Evolutionary conservation across 2,329 filamentous ascomycete genomes (phyloP).

Genomic region (Trichoderma atroviride): DNA sequence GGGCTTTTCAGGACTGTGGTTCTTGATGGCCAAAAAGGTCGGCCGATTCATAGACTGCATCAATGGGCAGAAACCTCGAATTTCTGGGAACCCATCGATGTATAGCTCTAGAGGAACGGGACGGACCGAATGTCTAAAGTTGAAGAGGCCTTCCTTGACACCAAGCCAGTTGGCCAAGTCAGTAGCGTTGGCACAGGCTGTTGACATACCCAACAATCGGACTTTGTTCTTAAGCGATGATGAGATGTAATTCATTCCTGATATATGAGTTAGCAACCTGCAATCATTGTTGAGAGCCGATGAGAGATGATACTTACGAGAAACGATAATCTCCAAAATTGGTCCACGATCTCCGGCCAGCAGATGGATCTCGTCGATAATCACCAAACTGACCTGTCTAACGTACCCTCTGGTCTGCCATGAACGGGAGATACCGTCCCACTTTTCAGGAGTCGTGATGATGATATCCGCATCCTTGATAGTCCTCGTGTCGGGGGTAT

Average conservation of each 20-base stretch:
- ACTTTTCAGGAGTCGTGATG: conserved; percentile 99
- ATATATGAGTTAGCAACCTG: conserved; percentile 41
- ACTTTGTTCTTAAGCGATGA: conserved; percentile 89
- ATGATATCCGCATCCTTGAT: conserved; percentile 97
- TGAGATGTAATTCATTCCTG: conserved; percentile 97
- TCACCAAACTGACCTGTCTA: conserved; percentile 89
- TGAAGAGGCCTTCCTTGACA: conserved; percentile 93
- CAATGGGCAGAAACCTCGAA: conserved; percentile 90
- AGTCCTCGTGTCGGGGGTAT: conserved; percentile 93
- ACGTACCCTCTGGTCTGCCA: conserved; percentile 99
- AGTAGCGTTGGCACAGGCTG: conserved; percentile 91
- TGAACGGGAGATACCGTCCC: conserved; percentile 98
- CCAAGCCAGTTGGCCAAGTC: conserved; percentile 96
- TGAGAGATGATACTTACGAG: conserved; percentile 45
- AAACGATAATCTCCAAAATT: conserved; percentile 96
- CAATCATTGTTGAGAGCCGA: not conserved
- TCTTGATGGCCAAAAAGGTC: conserved; percentile 94
- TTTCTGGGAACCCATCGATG: conserved; percentile 96
- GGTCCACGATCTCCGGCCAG: conserved; percentile 96
- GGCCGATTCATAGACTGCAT: conserved; percentile 99
- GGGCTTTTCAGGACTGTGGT: conserved; percentile 92
- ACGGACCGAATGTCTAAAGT: conserved; percentile 95
- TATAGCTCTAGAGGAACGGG: conserved; percentile 95
- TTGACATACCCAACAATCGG: conserved; percentile 96
- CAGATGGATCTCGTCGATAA: conserved; percentile 97